Evolutionary conservation across 2,329 filamentous ascomycete genomes (phyloP).

Genomic region (Sporothrix globosa): DNA sequence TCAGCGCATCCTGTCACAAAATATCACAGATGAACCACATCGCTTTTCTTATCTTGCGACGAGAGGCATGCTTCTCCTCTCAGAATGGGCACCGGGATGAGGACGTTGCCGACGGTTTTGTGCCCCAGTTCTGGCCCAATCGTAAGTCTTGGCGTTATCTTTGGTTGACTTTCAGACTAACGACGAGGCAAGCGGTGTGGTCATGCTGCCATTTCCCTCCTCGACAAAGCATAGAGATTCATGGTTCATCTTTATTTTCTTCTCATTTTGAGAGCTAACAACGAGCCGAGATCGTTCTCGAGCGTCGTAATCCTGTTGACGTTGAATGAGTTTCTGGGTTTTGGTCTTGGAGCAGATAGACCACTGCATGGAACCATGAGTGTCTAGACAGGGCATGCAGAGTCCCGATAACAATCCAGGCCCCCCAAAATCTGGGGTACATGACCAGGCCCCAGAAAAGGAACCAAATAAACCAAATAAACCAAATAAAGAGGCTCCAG

Average conservation of each 20-base stretch:
- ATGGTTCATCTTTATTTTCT: background rate
- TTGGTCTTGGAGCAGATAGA: no score
- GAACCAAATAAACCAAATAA: background rate
- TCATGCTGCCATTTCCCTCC: background rate
- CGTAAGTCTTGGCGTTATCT: slow-evolving; percentile 36
- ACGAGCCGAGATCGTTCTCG: background rate
- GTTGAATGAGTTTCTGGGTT: background rate
- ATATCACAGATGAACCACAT: background rate
- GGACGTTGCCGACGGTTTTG: background rate
- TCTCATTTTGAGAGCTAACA: background rate
- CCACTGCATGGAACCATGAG: no score
- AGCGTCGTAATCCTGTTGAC: background rate
- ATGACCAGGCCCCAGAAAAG: slow-evolving; percentile 1
- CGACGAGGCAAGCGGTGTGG: slow-evolving; percentile 7
- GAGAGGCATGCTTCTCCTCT: no score
- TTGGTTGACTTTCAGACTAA: background rate
- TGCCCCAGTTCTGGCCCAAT: slow-evolving; percentile 28
- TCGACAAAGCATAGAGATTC: background rate
- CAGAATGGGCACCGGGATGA: background rate
- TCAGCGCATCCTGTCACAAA: background rate
- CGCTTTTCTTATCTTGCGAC: background rate
- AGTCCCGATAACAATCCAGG: no score
- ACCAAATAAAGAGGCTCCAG: slow-evolving; percentile 9
- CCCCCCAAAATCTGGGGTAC: slow-evolving; percentile 28
- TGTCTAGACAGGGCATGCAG: no score